Percentiles rank a stretch among this genome's conserved stretches.
Evolutionary conservation across 2,329 filamentous ascomycete species (phyloP).

Genomic region (Coniochaeta sp.): DNA sequence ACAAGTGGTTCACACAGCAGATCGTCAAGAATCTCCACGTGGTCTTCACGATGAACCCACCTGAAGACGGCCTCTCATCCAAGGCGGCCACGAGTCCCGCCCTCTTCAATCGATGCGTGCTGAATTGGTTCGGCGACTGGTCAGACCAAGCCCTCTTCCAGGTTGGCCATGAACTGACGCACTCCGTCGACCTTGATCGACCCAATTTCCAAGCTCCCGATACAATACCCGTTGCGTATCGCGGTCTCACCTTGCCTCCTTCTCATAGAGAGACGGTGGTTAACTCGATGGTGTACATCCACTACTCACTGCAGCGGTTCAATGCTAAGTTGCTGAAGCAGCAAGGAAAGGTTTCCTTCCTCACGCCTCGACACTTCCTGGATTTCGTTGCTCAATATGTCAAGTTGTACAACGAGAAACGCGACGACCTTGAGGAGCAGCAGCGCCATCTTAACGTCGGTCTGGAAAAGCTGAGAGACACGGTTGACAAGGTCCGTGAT

Average conservation of each 20-base stretch:
- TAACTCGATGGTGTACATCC: conserved; percentile 98
- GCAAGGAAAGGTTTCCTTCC: conserved; percentile 84
- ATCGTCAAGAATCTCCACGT: conserved; percentile 99
- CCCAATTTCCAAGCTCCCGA: conserved; percentile 80
- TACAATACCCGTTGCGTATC: conserved; percentile 87
- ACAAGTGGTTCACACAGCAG: conserved; percentile 99
- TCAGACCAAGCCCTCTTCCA: conserved; percentile 98
- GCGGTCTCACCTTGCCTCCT: conserved; percentile 74
- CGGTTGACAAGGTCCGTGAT: conserved; percentile 93
- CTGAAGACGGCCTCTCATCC: conserved; percentile 86
- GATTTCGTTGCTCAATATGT: conserved; percentile 98
- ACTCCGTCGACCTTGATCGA: conserved; percentile 91
- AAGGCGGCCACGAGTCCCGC: conserved; percentile 97
- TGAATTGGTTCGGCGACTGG: conserved; percentile 99
- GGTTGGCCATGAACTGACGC: conserved; percentile 89
- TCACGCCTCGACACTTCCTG: conserved; percentile 93
- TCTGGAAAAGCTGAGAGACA: conserved; percentile 93
- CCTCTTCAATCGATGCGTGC: conserved; percentile 97
- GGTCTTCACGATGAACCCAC: conserved; percentile 99
- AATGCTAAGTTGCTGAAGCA: conserved; percentile 84
- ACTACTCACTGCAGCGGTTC: conserved; percentile 87
- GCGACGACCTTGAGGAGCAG: conserved; percentile 96
- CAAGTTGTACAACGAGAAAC: conserved; percentile 95
- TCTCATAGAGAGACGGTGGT: conserved; percentile 87
- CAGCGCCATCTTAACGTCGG: conserved; percentile 97